These are phyloP conservation scores for Pseudogymnoascus sp. DNA, from an alignment of 2,329 filamentous ascomycete species.

Conservation along the genomic window DNA sequence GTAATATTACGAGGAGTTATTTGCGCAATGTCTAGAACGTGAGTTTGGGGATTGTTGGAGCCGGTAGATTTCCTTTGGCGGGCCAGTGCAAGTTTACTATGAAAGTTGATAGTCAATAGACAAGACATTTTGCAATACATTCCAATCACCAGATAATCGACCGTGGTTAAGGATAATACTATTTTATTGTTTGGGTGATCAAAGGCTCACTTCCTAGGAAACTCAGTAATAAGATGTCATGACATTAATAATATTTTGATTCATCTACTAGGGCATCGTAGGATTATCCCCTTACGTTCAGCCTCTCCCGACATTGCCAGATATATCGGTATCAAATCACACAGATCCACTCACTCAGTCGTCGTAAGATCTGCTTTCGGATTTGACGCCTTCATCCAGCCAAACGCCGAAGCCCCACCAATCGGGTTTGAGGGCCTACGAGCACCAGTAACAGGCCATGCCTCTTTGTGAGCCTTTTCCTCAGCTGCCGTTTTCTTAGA, in stretches of 20 bases:
- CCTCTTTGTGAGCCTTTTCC: slow-evolving; percentile 20
- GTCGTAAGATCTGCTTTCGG: slow-evolving; percentile 29
- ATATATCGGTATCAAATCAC: neutral
- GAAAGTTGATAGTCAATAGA: neutral
- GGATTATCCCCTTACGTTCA: neutral
- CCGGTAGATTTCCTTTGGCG: neutral
- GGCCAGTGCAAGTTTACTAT: neutral
- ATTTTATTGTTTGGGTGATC: neutral
- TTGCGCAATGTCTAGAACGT: neutral
- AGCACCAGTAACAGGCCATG: slow-evolving; percentile 23
- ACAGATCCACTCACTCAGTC: slow-evolving; percentile 10
- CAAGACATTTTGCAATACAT: neutral
- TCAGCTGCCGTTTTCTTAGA: slow-evolving; percentile 38
- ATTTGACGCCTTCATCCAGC: slow-evolving; percentile 67
- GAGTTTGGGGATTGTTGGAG: neutral
- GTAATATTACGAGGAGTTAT: neutral
- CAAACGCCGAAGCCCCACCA: slow-evolving; percentile 86
- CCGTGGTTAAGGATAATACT: neutral
- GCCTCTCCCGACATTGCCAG: neutral
- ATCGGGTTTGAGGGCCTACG: slow-evolving; percentile 68
- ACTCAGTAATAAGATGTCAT: neutral
- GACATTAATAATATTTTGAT: neutral
- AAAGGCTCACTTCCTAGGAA: neutral
- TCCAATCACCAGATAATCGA: neutral
- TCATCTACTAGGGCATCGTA: neutral